Conservation (phyloP, 2,329 filamentous ascomycete species). For the Dryadomyces quercus-mongolicae region DNA sequence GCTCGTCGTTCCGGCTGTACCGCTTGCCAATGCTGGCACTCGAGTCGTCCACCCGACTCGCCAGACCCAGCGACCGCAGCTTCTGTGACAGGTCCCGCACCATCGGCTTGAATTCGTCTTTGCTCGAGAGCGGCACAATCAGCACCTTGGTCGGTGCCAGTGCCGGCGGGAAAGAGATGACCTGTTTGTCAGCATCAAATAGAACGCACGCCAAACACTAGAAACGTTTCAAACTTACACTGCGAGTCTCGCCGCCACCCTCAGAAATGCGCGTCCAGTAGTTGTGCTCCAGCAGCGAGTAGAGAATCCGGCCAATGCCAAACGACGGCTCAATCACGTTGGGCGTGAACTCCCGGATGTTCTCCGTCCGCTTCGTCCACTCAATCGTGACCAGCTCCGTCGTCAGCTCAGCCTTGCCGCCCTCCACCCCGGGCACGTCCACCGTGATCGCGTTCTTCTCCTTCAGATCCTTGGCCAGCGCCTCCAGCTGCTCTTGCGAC, state of each 20-base stretch:
- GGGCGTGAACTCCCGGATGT: constrained; percentile 81
- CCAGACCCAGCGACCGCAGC: constrained; percentile 65
- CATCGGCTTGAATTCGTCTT: constrained; percentile 69
- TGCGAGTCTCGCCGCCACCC: constrained; percentile 69
- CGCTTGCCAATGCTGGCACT: constrained; percentile 89
- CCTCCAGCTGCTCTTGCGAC: constrained; percentile 70
- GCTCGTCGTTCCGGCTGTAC: constrained; percentile 88
- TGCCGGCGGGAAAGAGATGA: constrained; percentile 42
- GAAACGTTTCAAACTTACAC: too few relatives aligned
- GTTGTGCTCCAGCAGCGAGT: constrained; percentile 83
- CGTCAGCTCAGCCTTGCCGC: constrained; percentile 66
- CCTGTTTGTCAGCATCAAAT: constrained; percentile 23
- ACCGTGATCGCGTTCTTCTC: constrained; percentile 65
- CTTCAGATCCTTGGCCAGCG: constrained; percentile 61
- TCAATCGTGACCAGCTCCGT: constrained; percentile 75
- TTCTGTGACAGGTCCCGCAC: constrained; percentile 60
- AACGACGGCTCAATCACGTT: constrained; percentile 98
- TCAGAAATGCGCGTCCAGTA: constrained; percentile 75
- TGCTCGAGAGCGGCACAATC: constrained; percentile 75
- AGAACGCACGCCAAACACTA: too few relatives aligned
- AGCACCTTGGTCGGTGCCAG: constrained; percentile 94
- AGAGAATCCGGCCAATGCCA: constrained; percentile 89
- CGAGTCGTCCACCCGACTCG: constrained; percentile 80
- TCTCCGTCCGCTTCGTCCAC: constrained; percentile 70
- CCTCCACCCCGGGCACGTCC: constrained; percentile 53